These are phyloP conservation scores for Fusarium coffeatum DNA, from an alignment of 2,329 filamentous ascomycete genomes.

Conservation along the genomic window DNA sequence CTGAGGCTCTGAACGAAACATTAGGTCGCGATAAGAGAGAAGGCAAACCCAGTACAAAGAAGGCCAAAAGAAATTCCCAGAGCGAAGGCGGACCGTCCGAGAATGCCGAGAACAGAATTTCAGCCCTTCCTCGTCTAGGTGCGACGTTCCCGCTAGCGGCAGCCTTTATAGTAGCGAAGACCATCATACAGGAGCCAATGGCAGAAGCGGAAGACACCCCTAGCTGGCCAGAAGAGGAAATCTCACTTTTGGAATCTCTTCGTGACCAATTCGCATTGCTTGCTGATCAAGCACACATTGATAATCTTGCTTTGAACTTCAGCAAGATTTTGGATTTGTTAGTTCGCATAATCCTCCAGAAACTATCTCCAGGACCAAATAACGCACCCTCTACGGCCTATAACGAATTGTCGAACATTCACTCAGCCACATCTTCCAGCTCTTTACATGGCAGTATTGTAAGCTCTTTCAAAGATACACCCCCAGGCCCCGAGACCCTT, in stretches of 20 bases:
- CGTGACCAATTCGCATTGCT: slow-evolving; percentile 35
- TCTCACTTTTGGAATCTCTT: slow-evolving; percentile 41
- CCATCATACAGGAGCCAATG: slow-evolving; percentile 33
- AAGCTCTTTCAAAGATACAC: slow-evolving; percentile 41
- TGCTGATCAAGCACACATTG: slow-evolving; percentile 33
- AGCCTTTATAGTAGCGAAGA: slow-evolving; percentile 38
- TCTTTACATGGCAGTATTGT: slow-evolving; percentile 33
- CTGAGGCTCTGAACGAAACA: slow-evolving; percentile 28
- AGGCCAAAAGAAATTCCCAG: neutral
- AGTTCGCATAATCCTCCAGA: slow-evolving; percentile 38
- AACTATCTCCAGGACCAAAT: slow-evolving; percentile 13
- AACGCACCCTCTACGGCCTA: slow-evolving; percentile 40
- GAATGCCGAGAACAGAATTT: slow-evolving; percentile 13
- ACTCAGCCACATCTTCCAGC: slow-evolving; percentile 38
- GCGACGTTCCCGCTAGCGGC: slow-evolving; percentile 42
- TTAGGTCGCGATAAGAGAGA: slow-evolving; percentile 13
- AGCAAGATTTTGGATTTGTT: slow-evolving; percentile 34
- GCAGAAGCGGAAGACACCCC: slow-evolving; percentile 11
- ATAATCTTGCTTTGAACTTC: slow-evolving; percentile 39
- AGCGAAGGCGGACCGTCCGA: neutral
- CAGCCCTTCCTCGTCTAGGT: slow-evolving; percentile 33
- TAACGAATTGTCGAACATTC: slow-evolving; percentile 42
- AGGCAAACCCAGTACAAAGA: neutral
- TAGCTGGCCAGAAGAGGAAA: slow-evolving; percentile 41
- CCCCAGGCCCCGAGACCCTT: slow-evolving; percentile 34